Percentiles rank a stretch among this genome's conserved stretches.
Evolutionary conservation across 1,284 basidiomycete species (phyloP).

Genomic region (Ustilago sp.): DNA sequence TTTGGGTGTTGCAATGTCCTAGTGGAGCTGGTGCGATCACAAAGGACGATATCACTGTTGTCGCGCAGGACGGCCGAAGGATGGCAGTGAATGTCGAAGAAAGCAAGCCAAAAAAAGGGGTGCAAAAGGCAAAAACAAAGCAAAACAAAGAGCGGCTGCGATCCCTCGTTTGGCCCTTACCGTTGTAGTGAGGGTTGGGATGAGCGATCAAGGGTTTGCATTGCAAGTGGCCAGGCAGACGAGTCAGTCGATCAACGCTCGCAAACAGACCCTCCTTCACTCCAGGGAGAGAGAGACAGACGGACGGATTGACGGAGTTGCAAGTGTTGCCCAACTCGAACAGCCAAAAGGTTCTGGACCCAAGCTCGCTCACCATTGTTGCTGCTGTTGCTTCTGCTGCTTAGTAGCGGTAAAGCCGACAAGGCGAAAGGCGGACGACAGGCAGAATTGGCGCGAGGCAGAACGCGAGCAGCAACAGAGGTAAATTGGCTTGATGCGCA

Average conservation of each 20-base stretch:
- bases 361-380: too few relatives aligned
- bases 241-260: not conserved
- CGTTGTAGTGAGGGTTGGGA: not conserved
- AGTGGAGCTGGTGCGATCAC: not conserved
- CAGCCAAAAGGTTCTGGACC: conserved; percentile 9
- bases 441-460: too few relatives aligned
- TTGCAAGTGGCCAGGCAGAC: not conserved
- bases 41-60: not conserved
- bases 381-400: too few relatives aligned
- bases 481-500: conserved; percentile 8
- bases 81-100: not conserved
- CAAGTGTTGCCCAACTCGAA: not conserved
- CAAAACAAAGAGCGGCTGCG: not conserved
- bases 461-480: not conserved
- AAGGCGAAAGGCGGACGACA: not conserved
- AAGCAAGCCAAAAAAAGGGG: not conserved
- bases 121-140: not conserved
- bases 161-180: not conserved
- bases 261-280: not conserved
- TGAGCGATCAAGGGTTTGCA: conserved; percentile 1
- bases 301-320: conserved; percentile 2
- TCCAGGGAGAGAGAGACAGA: not conserved
- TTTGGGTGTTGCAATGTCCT: not conserved
- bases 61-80: not conserved
- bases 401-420: not conserved